Conservation (phyloP, 2,329 filamentous ascomycete genomes). For the Colletotrichum sp. region DNA sequence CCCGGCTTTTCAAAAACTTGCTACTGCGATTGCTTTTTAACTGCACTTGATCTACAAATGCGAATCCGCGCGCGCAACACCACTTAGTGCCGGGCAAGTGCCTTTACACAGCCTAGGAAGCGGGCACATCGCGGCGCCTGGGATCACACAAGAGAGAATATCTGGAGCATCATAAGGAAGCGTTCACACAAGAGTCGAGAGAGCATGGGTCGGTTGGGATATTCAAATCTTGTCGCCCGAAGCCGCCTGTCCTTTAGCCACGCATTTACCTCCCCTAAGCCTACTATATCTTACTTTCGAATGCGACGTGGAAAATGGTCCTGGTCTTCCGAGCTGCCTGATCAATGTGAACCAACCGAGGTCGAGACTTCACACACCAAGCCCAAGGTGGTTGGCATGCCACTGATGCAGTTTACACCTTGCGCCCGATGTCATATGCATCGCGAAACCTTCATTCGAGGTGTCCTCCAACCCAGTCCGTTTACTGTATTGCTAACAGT, state of each 20-base stretch:
- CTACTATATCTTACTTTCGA: neutral
- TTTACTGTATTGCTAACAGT: neutral
- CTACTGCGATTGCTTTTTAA: slow-evolving; percentile 5
- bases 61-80: neutral
- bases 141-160: neutral
- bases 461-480: neutral
- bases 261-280: neutral
- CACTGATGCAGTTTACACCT: neutral
- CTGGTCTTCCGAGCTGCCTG: slow-evolving; percentile 19
- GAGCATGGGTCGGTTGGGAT: neutral
- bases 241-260: slow-evolving; percentile 8
- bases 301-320: slow-evolving; percentile 12
- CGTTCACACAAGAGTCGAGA: neutral
- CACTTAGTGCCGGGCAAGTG: slow-evolving; percentile 11
- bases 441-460: neutral
- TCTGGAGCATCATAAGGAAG: neutral
- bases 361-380: neutral
- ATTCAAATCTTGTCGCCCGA: neutral
- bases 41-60: neutral
- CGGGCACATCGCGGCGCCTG: neutral
- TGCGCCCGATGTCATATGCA: neutral
- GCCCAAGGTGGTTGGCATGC: slow-evolving; percentile 1
- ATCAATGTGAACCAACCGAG: slow-evolving; percentile 13
- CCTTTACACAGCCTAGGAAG: neutral
- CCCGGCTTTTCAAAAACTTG: slow-evolving; percentile 14